phyloP scores from a whole-genome alignment of 805 yeast genomes.

The Nadsonia fulvescens region DNA sequence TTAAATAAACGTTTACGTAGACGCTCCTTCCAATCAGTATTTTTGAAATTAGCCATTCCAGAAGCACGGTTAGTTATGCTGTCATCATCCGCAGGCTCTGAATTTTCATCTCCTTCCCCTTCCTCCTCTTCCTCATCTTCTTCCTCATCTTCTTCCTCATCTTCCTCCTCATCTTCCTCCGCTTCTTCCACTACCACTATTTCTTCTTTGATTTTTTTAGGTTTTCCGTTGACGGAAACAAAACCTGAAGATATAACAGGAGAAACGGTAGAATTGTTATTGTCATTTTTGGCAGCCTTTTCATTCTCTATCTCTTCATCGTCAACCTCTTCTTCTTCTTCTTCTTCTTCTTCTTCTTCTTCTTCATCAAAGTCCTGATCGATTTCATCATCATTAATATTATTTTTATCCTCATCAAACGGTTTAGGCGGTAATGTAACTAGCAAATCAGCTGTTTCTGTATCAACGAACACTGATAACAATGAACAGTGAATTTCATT shows the following conservation, averaged over 20 bases:
- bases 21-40: slow-evolving; percentile 51
- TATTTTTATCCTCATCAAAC: slow-evolving; percentile 8
- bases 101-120: slow-evolving; percentile 8
- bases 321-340: slow-evolving; percentile 13
- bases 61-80: slow-evolving; percentile 8
- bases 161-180: slow-evolving; percentile 15
- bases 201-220: slow-evolving; percentile 8
- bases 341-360: slow-evolving; percentile 13
- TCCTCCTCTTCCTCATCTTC: slow-evolving; percentile 13
- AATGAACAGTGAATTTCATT: slow-evolving; percentile 55
- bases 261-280: slow-evolving; percentile 4
- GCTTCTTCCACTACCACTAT: slow-evolving; percentile 17
- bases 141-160: slow-evolving; percentile 11
- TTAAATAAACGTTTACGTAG: slow-evolving; percentile 54
- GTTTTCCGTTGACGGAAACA: too few relatives aligned
- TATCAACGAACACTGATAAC: slow-evolving; percentile 34
- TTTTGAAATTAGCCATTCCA: slow-evolving; percentile 10
- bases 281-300: slow-evolving; percentile 10
- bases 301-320: slow-evolving; percentile 14
- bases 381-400: slow-evolving; percentile 14
- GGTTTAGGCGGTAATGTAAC: slow-evolving; percentile 15
- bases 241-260: too few relatives aligned
- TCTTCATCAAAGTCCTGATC: slow-evolving; percentile 11
- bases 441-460: slow-evolving; percentile 22
- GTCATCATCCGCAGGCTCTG: slow-evolving; percentile 7